Percentiles rank a stretch among this genome's conserved stretches.
These are phyloP conservation scores for Exophiala phaeomuriformis DNA, from an alignment of 2,329 filamentous ascomycete species.

Conservation along the genomic window DNA sequence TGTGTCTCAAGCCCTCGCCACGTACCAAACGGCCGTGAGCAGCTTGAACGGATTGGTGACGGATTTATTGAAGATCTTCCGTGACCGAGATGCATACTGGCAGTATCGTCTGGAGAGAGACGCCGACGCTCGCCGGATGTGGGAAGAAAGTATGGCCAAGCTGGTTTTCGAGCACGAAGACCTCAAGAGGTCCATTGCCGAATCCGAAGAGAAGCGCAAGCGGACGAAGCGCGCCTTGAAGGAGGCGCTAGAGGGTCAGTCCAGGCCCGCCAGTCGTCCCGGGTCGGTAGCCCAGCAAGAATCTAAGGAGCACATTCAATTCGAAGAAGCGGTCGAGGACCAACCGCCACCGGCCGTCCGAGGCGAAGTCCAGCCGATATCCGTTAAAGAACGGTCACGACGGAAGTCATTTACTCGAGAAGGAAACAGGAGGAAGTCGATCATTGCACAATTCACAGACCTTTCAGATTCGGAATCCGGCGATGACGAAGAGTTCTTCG, in stretches of 20 bases:
- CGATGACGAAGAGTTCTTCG: constrained; percentile 90
- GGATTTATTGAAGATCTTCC: constrained; percentile 83
- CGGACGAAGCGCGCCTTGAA: constrained; percentile 82
- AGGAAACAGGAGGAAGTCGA: constrained; percentile 54
- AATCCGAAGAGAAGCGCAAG: constrained; percentile 83
- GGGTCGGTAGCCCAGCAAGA: constrained; percentile 27
- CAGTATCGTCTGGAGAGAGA: constrained; percentile 90
- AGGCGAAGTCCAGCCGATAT: constrained; percentile 30
- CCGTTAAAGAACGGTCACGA: constrained; percentile 15
- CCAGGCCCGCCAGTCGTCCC: constrained; percentile 36
- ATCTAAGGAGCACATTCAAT: constrained; percentile 24
- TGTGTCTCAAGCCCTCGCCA: constrained; percentile 67
- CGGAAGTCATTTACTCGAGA: constrained; percentile 28
- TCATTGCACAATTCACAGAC: constrained; percentile 62
- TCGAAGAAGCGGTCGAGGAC: constrained; percentile 33
- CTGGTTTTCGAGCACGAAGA: constrained; percentile 93
- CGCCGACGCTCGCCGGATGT: constrained; percentile 84
- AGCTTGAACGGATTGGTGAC: constrained; percentile 79
- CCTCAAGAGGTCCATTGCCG: constrained; percentile 76
- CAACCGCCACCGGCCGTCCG: constrained; percentile 33
- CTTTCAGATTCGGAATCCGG: constrained; percentile 70
- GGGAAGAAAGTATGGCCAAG: constrained; percentile 98
- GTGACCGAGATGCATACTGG: constrained; percentile 93
- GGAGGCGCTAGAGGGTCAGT: constrained; percentile 64
- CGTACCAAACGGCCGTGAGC: constrained; percentile 82